Percentiles rank a stretch among this genome's conserved stretches.
Evolutionary conservation across 345 rosid species (phyloP).

Genomic region (Syzygium jambos): DNA sequence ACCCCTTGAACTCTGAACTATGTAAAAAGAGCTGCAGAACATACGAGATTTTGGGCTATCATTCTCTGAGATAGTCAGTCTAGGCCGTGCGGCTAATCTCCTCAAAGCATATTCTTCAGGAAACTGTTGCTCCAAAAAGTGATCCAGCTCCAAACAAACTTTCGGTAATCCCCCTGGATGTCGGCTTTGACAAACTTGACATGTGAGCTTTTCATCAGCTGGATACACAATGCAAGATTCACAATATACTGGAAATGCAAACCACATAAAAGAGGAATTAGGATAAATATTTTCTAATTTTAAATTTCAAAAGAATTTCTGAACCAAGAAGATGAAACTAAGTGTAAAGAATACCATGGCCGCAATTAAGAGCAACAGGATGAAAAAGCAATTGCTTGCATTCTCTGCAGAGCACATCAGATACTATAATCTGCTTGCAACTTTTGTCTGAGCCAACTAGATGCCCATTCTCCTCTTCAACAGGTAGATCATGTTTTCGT

Average conservation of each 20-base stretch:
- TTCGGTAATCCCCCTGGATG: conserved; percentile 54
- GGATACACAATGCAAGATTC: conserved; percentile 42
- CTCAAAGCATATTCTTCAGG: conserved; percentile 53
- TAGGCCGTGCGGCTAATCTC: conserved; percentile 24
- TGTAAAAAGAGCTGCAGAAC: background rate
- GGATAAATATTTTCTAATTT: background rate
- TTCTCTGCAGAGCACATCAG: conserved; percentile 52
- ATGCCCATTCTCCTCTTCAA: conserved; percentile 4
- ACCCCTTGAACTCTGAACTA: background rate
- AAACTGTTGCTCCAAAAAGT: conserved; percentile 46
- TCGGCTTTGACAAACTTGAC: conserved; percentile 49
- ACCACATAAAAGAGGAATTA: background rate
- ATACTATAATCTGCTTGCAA: conserved; percentile 24
- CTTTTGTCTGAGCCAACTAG: conserved; percentile 1
- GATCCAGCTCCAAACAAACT: conserved; percentile 62
- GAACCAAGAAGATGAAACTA: background rate
- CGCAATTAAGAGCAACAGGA: conserved; percentile 74
- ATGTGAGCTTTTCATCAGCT: conserved; percentile 32
- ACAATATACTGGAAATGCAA: conserved; percentile 49
- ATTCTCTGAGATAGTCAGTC: conserved; percentile 6
- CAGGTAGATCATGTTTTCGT: background rate
- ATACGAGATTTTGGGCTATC: conserved; percentile 12
- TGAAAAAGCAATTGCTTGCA: conserved; percentile 58
- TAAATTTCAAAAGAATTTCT: background rate
- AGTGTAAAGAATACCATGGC: conserved; percentile 55